Evolutionary conservation across 768 basidiomycete species (phyloP), one percentile per base, ranked within the genome.

Genomic region (Phylloporus arenicola): DNA sequence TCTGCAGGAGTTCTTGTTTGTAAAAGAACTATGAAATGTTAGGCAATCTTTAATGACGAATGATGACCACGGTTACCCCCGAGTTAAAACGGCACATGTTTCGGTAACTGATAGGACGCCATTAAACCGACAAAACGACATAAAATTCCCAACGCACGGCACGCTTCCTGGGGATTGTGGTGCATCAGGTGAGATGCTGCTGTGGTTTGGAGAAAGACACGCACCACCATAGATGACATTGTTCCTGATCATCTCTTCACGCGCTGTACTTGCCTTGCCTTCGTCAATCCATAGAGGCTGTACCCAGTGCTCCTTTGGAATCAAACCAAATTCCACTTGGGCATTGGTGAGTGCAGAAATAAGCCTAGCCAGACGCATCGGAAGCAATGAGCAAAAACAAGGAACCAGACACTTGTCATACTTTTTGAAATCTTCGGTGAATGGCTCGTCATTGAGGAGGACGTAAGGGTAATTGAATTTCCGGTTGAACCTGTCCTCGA

Each of bases 11-110:
- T 50, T 84, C 80, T 54, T 94, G 92, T 38, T 78, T 75, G 72
- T 81, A 94, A 72, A 95, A 94, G 72, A 86, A 89, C 83, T 90
- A 52, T 9, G 29, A 41, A 37, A 38, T 4, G 45, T 52, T 7
- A 60, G 47, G 45, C 16, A 44, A 44, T 12, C 33, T 14, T 34
- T 19, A 19, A 25, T 37, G 30, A 19, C 6, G 42, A 14, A 45
- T 10, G 4, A 16, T 25, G 20, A 19, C 31, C 38, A 24, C 1
- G 54, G 41, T 56, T 68, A 91, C 89, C 29, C 90, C 92, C 42
- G 89, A 92, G 69, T 94, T 92, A 70, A 84, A 97, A 11, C 94
- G 82, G 68, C 94, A 96, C 94, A 96, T 95, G 58, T 95, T 92
- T 35, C 93, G 82, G 62, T 96, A 95, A 17, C 81, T 84, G 57